Base-by-base conservation (phyloP, 257 asterid genomes). In the Buddleja alternifolia region DNA sequence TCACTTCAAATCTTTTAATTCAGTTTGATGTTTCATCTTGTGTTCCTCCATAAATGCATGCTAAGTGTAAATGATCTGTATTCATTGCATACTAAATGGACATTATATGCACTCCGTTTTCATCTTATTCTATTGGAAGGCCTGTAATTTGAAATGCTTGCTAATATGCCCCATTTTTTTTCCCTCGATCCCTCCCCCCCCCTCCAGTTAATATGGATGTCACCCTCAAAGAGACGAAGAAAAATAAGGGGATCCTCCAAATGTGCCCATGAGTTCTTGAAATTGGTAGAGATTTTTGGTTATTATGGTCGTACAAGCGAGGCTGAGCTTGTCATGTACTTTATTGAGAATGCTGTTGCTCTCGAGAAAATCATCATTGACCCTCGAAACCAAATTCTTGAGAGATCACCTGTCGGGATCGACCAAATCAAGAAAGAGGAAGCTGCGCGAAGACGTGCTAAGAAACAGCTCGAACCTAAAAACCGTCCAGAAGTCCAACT, bases 221-320 rank as follows among this genome's bases (percentile, higher is more conserved):
- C 85, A 12, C 82, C 87, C n/a, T 20, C 75, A 41, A 84, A 72
- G 73, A 79, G 76, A 17, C 66, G 82, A 55, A 75, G 82, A 39
- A 82, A 79, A 64, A 48, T 84, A 60, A 79, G 79, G 75, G 72
- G 47, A 67, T 84, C 76, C 47, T 71, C 75, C 37, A 67, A 72
- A 68, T 75, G 74, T 46, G 51, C 75, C 6, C 87, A 66, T 44
- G 46, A 55, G n/a, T 40, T 29, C 70, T 69, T 81, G 67, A 72
- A 69, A 74, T 39, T 69, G 68, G 87, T 82, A 20, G 87, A 81
- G 84, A 77, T 84, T 79, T 73, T 70, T 8, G 90, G 90, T 63
- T 82, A 82, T 59, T 82, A 71, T 64, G 90, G 90, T 0, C 87
- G 87, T 37, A 67, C 79, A 14, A 81, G 85, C 55, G 90, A 84